phyloP scores from a whole-genome alignment of 192 early-diverging fungal species.

The Podila epicladia region DNA sequence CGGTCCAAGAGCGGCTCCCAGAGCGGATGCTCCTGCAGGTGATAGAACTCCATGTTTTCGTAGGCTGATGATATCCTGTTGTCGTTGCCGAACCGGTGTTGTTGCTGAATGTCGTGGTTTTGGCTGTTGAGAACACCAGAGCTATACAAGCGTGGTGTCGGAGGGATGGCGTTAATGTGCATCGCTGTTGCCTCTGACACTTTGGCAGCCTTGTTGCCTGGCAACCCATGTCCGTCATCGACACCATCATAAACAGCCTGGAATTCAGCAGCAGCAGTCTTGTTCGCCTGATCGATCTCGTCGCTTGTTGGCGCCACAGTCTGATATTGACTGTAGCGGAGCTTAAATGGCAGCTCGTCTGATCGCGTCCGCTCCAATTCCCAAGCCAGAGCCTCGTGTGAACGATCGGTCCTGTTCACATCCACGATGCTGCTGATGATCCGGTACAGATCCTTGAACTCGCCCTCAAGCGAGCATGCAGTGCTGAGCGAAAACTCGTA shows the following conservation, averaged over 20 bases:
- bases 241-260: slow-evolving; percentile 3
- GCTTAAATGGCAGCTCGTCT: slow-evolving; percentile 19
- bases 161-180: background rate
- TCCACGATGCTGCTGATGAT: slow-evolving; percentile 27
- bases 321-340: slow-evolving; percentile 26
- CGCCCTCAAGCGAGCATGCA: slow-evolving; percentile 7
- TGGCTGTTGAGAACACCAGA: background rate
- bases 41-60: slow-evolving; percentile 30
- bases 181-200: background rate
- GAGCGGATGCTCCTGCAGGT: slow-evolving; percentile 21
- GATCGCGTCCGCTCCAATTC: slow-evolving; percentile 12
- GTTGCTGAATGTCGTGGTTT: background rate
- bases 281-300: slow-evolving; percentile 19
- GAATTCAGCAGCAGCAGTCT: slow-evolving; percentile 9
- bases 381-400: slow-evolving; percentile 21
- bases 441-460: slow-evolving; percentile 31
- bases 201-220: background rate
- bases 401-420: slow-evolving; percentile 16
- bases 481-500: slow-evolving; percentile 27
- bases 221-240: background rate
- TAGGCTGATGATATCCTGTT: slow-evolving; percentile 17
- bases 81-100: background rate
- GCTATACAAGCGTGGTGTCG: background rate
- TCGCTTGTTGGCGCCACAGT: slow-evolving; percentile 26
- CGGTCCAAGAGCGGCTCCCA: slow-evolving; percentile 49